phyloP scores from a whole-genome alignment of 768 basidiomycete genomes.

The Suillus bovinus region DNA sequence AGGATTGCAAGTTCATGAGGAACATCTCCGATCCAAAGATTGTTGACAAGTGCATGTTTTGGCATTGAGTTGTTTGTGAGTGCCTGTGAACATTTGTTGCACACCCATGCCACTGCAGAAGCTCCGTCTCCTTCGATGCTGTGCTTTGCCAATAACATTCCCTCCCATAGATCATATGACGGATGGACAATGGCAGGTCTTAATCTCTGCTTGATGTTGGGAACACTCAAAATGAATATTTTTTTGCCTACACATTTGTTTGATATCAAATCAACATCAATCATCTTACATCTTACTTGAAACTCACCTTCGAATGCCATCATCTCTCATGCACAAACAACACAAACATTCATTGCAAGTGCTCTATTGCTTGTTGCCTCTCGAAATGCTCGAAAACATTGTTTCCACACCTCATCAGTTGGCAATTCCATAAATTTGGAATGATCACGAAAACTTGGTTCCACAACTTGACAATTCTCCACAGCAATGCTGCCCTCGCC shows the following conservation, averaged over 20 bases:
- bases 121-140: neutral
- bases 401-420: neutral
- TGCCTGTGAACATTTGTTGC: neutral
- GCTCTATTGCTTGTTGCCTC: neutral
- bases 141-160: no score
- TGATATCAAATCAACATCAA: no score
- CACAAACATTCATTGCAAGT: neutral
- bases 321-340: neutral
- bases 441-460: no score
- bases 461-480: no score
- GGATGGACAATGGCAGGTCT: no score
- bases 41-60: slow-evolving; percentile 34
- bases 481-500: no score
- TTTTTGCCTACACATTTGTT: no score
- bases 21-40: slow-evolving; percentile 39
- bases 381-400: neutral
- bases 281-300: no score
- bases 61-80: neutral
- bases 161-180: no score
- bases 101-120: neutral
- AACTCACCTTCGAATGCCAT: neutral
- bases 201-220: no score
- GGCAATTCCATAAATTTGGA: neutral
- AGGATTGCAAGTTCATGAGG: slow-evolving; percentile 29
- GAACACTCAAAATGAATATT: no score